Evolutionary conservation across 148 eudicot genomes (phyloP).

Genomic region (Beta vulgaris): DNA sequence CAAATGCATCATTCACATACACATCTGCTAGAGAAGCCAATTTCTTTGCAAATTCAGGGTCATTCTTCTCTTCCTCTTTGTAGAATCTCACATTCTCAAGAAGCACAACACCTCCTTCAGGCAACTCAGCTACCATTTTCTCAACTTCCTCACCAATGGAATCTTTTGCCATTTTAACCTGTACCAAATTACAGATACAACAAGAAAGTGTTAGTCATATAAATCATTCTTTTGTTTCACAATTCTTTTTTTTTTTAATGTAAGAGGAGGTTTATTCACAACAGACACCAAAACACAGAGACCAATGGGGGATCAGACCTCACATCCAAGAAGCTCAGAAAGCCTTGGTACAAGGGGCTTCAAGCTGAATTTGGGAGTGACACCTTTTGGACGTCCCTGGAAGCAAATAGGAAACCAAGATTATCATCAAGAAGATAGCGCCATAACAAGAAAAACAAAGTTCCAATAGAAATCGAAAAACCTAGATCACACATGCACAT

Average conservation of each 20-base stretch:
- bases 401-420: slow-evolving; percentile 15
- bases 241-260: too few species aligned
- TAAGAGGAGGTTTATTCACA: not conserved
- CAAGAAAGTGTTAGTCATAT: not conserved
- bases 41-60: slow-evolving; percentile 76
- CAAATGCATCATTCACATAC: slow-evolving; percentile 83
- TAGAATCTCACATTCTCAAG: slow-evolving; percentile 83
- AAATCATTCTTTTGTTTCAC: not conserved
- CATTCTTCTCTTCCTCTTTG: slow-evolving; percentile 93
- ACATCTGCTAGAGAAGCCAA: slow-evolving; percentile 78
- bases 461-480: too few species aligned
- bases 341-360: slow-evolving; percentile 72
- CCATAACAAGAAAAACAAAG: too few species aligned
- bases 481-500: too few species aligned
- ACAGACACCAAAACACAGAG: not conserved
- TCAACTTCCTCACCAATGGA: slow-evolving; percentile 80
- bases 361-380: slow-evolving; percentile 73
- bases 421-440: too few species aligned
- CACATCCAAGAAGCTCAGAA: slow-evolving; percentile 59
- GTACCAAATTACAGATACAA: slow-evolving; percentile 1
- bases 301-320: slow-evolving; percentile 27
- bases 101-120: slow-evolving; percentile 78
- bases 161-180: slow-evolving; percentile 79
- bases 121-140: slow-evolving; percentile 58
- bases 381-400: slow-evolving; percentile 79